These are phyloP conservation scores for Quercus phellos DNA, from an alignment of 331 rosid genomes.

Conservation along the genomic window DNA sequence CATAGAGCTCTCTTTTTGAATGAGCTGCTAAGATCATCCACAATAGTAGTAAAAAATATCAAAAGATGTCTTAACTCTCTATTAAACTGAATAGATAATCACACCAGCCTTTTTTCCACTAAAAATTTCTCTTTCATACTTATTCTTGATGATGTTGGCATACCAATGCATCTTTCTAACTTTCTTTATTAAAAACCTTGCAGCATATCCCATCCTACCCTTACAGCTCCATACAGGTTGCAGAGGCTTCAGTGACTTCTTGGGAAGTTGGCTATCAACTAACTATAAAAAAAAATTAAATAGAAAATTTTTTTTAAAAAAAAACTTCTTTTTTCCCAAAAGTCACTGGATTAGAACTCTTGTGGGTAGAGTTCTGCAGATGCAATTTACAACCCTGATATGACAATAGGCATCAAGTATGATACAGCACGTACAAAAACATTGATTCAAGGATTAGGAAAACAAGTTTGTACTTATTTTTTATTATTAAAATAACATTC, in stretches of 20 bases:
- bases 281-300: neutral
- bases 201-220: neutral
- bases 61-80: neutral
- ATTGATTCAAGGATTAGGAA: neutral
- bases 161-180: neutral
- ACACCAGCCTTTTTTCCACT: neutral
- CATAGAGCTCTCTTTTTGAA: neutral
- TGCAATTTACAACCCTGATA: neutral
- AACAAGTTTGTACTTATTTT: neutral
- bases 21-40: neutral
- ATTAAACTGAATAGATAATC: neutral
- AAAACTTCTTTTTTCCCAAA: neutral
- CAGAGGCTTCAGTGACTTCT: neutral
- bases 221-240: neutral
- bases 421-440: neutral
- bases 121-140: neutral
- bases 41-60: neutral
- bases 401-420: neutral
- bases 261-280: neutral
- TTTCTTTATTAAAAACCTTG: neutral
- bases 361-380: neutral
- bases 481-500: neutral
- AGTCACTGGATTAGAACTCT: neutral
- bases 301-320: too few species aligned
- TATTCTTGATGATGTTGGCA: neutral